phyloP scores from a whole-genome alignment of 352 stramenopile genomes.

The Halophytophthora batemanensis region DNA sequence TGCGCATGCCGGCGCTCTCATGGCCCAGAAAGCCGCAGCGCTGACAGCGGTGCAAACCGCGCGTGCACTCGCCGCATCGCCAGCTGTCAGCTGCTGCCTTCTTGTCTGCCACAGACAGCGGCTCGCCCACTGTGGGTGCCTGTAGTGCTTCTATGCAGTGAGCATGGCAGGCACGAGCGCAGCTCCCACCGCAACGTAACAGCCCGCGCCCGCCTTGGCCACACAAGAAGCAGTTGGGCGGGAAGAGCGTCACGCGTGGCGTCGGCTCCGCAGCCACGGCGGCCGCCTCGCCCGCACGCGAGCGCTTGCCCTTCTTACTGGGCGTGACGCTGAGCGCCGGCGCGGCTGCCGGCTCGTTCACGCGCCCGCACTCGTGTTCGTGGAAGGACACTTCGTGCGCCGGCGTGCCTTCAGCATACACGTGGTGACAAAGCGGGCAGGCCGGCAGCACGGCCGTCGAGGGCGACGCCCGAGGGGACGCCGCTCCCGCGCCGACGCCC shows the following conservation, averaged over 20 bases:
- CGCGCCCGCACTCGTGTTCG: slow-evolving; percentile 69
- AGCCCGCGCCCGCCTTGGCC: slow-evolving; percentile 44
- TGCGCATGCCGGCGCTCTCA: slow-evolving; percentile 42
- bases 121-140: slow-evolving; percentile 10
- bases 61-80: slow-evolving; percentile 65
- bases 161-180: slow-evolving; percentile 57
- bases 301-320: slow-evolving; percentile 29
- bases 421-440: slow-evolving; percentile 61
- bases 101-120: slow-evolving; percentile 20
- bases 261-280: background rate
- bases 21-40: slow-evolving; percentile 74
- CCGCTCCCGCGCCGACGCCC: background rate
- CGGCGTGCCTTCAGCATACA: slow-evolving; percentile 45
- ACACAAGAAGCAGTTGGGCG: slow-evolving; percentile 58
- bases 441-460: slow-evolving; percentile 13
- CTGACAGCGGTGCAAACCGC: slow-evolving; percentile 52
- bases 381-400: slow-evolving; percentile 71
- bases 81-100: slow-evolving; percentile 39
- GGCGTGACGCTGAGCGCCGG: background rate
- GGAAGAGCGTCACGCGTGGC: slow-evolving; percentile 42
- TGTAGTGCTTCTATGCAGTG: slow-evolving; percentile 60
- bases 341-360: slow-evolving; percentile 30
- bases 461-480: slow-evolving; percentile 12
- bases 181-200: slow-evolving; percentile 52
- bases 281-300: slow-evolving; percentile 15